Evolutionary conservation across 371 early-diverging fungal genomes (phyloP).

Genomic region (Mortierella sp.): DNA sequence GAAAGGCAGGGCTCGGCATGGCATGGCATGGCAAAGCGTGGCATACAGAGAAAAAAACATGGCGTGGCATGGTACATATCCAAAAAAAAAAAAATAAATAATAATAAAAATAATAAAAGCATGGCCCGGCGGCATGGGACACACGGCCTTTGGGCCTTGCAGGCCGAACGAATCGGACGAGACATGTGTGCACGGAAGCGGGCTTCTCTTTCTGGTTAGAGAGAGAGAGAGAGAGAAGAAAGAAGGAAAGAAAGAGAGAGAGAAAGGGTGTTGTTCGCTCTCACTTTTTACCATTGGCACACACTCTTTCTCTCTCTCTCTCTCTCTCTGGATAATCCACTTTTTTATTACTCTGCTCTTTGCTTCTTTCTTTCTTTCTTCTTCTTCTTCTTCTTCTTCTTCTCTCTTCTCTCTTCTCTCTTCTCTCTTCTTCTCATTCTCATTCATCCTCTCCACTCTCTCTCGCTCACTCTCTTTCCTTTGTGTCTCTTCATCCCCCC

Average conservation of each 20-base stretch:
- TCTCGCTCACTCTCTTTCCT: neutral
- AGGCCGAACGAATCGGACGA: constrained; percentile 1
- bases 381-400: neutral
- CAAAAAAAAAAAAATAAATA: constrained; percentile 12
- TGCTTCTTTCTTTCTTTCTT: neutral
- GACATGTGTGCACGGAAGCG: neutral
- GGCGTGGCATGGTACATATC: constrained; percentile 7
- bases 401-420: neutral
- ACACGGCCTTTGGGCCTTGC: constrained; percentile 15
- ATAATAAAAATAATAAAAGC: too few species aligned
- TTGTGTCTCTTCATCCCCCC: neutral
- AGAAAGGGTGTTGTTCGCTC: neutral
- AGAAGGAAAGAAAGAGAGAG: neutral
- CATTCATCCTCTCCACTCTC: neutral
- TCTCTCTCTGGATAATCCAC: neutral
- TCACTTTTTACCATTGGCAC: too few species aligned
- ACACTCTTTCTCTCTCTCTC: too few species aligned
- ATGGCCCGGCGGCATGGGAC: too few species aligned
- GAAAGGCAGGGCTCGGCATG: too few species aligned
- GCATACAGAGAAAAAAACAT: neutral
- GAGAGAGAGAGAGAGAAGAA: neutral
- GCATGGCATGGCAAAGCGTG: too few species aligned
- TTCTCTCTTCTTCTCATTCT: neutral
- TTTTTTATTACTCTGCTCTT: too few species aligned
- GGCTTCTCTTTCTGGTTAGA: neutral